These are phyloP conservation scores for Metschnikowia sp. DNA, from an alignment of 805 yeast species.

Conservation along the genomic window DNA sequence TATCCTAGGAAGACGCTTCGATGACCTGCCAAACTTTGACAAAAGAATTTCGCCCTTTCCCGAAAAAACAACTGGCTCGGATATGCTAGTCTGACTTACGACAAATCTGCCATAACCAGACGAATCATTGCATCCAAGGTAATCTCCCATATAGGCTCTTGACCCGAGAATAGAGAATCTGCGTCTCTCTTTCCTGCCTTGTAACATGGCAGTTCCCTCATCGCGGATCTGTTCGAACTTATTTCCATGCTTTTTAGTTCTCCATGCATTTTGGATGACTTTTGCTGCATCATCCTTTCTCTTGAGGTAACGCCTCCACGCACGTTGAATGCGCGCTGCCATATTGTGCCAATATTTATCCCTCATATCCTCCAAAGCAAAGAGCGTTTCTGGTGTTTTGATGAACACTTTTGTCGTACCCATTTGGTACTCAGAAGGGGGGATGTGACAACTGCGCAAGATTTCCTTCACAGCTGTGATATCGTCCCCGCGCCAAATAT, in stretches of 20 bases:
- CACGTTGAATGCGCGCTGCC: conserved; percentile 97
- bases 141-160: conserved; percentile 92
- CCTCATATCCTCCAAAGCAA: conserved; percentile 93
- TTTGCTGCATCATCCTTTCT: conserved; percentile 85
- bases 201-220: conserved; percentile 68
- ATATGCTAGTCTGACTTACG: conserved; percentile 63
- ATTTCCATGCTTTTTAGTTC: conserved; percentile 75
- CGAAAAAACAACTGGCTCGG: conserved; percentile 72
- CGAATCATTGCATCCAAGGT: conserved; percentile 74
- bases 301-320: conserved; percentile 83
- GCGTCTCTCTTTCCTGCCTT: conserved; percentile 83
- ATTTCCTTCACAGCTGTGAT: conserved; percentile 50
- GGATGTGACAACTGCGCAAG: conserved; percentile 59
- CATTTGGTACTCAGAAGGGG: conserved; percentile 78
- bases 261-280: conserved; percentile 76
- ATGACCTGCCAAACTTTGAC: conserved; percentile 90
- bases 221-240: conserved; percentile 83
- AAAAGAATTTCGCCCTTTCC: conserved; percentile 74
- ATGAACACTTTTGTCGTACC: conserved; percentile 92
- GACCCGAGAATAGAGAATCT: conserved; percentile 82
- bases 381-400: conserved; percentile 94
- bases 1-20: conserved; percentile 70
- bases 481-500: conserved; percentile 56
- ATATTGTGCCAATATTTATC: conserved; percentile 97
- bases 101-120: conserved; percentile 72